These are phyloP conservation scores for Sisymbrium altissimum DNA, from an alignment of 345 rosid species.

Conservation along the genomic window DNA sequence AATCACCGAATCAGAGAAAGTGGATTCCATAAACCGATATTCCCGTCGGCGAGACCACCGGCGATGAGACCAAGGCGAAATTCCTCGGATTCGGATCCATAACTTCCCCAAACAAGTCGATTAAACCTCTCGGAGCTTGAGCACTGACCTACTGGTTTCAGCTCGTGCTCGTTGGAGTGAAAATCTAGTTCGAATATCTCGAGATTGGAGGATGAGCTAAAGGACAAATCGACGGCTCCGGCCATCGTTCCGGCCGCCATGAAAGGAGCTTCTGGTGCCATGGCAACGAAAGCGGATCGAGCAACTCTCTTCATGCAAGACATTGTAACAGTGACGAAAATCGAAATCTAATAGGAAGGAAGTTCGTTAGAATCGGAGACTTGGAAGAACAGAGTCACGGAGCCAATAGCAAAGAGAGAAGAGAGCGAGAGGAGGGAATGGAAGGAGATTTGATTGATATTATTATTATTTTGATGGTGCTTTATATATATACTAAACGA, in stretches of 20 bases:
- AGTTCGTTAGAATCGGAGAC: background rate
- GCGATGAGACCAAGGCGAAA: background rate
- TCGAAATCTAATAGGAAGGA: background rate
- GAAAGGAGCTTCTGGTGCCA: conserved; percentile 40
- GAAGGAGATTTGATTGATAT: background rate
- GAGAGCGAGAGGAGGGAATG: background rate
- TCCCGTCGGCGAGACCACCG: background rate
- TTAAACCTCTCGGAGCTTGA: background rate
- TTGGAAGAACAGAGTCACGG: background rate
- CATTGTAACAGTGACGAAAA: conserved; percentile 31
- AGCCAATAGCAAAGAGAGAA: background rate
- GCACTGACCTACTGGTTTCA: background rate
- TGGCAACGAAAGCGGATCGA: conserved; percentile 87
- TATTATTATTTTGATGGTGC: background rate
- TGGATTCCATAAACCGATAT: background rate
- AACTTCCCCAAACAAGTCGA: background rate
- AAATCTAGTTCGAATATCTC: conserved; percentile 87
- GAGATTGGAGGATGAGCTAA: conserved; percentile 77
- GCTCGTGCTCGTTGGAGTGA: conserved; percentile 68
- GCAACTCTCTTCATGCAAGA: conserved; percentile 73
- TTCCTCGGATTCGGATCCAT: background rate
- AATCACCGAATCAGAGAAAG: background rate
- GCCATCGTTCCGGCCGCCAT: conserved; percentile 82
- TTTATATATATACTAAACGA: background rate
- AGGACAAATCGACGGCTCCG: conserved; percentile 85